Evolutionary conservation across 148 eudicot species (phyloP).

Genomic region (Vaccinium vitisidaea): DNA sequence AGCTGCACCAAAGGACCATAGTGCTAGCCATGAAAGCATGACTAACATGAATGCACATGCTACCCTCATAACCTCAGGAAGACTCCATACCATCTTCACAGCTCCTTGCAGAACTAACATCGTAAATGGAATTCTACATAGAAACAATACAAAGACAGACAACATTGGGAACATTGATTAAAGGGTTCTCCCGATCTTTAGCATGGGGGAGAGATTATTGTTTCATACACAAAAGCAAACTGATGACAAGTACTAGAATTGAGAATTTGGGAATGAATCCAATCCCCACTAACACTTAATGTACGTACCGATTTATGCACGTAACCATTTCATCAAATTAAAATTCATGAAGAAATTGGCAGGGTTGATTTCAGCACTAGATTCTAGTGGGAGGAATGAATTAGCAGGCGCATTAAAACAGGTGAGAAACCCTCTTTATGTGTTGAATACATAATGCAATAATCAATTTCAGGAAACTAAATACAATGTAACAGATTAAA

Average conservation of each 20-base stretch:
- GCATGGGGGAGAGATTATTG: background rate
- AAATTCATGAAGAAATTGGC: background rate
- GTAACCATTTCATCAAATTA: background rate
- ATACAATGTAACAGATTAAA: background rate
- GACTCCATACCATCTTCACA: constrained; percentile 87
- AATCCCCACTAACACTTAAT: background rate
- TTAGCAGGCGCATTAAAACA: background rate
- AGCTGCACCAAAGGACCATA: constrained; percentile 94
- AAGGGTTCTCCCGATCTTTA: background rate
- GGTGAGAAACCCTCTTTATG: background rate
- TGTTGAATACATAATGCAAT: background rate
- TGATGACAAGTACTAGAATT: background rate
- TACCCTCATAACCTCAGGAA: constrained; percentile 80
- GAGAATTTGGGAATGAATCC: background rate
- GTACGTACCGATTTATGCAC: background rate
- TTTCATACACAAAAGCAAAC: background rate
- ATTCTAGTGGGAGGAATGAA: background rate
- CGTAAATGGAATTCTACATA: constrained; percentile 77
- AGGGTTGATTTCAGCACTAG: background rate
- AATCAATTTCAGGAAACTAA: background rate
- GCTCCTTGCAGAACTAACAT: constrained; percentile 96
- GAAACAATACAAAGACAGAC: background rate
- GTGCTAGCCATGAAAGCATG: constrained; percentile 78
- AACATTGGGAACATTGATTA: background rate
- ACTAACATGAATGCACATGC: constrained; percentile 65